Conservation (phyloP, 1,284 basidiomycete species). For the Heterobasidion occidentale region DNA sequence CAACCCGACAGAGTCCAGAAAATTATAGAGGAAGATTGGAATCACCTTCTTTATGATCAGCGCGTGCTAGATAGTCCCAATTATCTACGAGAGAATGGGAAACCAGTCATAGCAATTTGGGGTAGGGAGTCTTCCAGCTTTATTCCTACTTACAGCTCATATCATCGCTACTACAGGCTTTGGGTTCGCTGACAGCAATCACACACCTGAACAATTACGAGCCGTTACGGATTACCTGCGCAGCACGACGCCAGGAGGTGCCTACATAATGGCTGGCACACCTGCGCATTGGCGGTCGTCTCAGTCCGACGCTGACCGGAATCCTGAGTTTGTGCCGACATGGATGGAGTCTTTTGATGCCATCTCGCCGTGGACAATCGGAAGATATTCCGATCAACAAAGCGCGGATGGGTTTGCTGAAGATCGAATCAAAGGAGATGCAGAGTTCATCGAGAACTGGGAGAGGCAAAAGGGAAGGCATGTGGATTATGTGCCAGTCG, state of each 20-base stretch:
- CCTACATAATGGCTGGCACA: slow-evolving; percentile 61
- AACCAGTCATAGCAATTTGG: slow-evolving; percentile 64
- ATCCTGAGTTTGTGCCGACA: slow-evolving; percentile 53
- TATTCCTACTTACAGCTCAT: neutral
- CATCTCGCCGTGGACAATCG: slow-evolving; percentile 71
- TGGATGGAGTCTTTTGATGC: slow-evolving; percentile 71
- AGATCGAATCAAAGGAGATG: slow-evolving; percentile 52
- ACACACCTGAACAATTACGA: slow-evolving; percentile 51
- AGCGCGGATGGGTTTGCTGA: slow-evolving; percentile 54
- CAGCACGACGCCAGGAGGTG: slow-evolving; percentile 56
- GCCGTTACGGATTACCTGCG: slow-evolving; percentile 48
- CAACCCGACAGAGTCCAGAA: slow-evolving; percentile 47
- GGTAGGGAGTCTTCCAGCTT: slow-evolving; percentile 27
- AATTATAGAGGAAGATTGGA: slow-evolving; percentile 61
- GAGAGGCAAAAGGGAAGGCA: slow-evolving; percentile 27
- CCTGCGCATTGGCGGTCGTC: slow-evolving; percentile 67
- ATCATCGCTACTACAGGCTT: slow-evolving; percentile 34
- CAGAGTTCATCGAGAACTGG: slow-evolving; percentile 45
- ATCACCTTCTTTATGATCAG: slow-evolving; percentile 53
- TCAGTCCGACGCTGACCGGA: slow-evolving; percentile 53
- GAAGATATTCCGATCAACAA: slow-evolving; percentile 47
- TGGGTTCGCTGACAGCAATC: slow-evolving; percentile 54
- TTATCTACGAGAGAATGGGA: slow-evolving; percentile 59
- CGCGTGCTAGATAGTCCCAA: slow-evolving; percentile 59
- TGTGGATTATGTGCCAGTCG: slow-evolving; percentile 57